Percentiles rank a stretch among this genome's conserved stretches.
Evolutionary conservation across 306 rosid species (phyloP).

Genomic region (Casuarina equisetifolia): DNA sequence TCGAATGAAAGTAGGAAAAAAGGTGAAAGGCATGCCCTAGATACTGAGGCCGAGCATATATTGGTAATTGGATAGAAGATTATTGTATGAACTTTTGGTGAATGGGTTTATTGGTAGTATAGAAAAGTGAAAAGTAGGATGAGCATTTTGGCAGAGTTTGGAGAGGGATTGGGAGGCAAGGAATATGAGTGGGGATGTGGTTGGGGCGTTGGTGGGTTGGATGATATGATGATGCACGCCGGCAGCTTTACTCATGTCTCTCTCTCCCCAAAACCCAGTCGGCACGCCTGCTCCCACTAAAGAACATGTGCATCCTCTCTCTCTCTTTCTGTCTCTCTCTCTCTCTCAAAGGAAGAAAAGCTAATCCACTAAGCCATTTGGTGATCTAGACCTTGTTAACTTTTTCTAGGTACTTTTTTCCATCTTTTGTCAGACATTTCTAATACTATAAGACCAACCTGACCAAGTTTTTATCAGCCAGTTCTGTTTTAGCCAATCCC

Average conservation of each 20-base stretch:
- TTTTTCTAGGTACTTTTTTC: slow-evolving; percentile 55
- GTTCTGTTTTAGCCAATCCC: slow-evolving; percentile 32
- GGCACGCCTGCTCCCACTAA: slow-evolving; percentile 97
- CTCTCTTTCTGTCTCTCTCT: slow-evolving; percentile 17
- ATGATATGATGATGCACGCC: slow-evolving; percentile 80
- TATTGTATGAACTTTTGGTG: slow-evolving; percentile 25
- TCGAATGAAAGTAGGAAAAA: slow-evolving; percentile 31
- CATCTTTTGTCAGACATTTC: slow-evolving; percentile 74
- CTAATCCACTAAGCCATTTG: slow-evolving; percentile 66
- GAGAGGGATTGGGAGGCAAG: slow-evolving; percentile 70
- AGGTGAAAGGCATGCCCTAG: slow-evolving; percentile 69
- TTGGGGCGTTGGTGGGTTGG: slow-evolving; percentile 61
- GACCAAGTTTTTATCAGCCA: slow-evolving; percentile 34
- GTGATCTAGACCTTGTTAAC: slow-evolving; percentile 53
- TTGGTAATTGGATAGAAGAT: slow-evolving; percentile 44
- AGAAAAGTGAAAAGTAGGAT: slow-evolving; percentile 38
- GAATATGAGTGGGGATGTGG: slow-evolving; percentile 55
- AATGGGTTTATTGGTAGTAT: slow-evolving; percentile 33
- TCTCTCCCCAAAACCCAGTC: slow-evolving; percentile 35
- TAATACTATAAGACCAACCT: slow-evolving; percentile 50
- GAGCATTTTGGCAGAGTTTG: slow-evolving; percentile 66
- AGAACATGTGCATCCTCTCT: slow-evolving; percentile 15
- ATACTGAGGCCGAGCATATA: slow-evolving; percentile 52
- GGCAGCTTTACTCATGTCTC: slow-evolving; percentile 72
- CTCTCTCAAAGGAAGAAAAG: slow-evolving; percentile 50